Conservation (phyloP, 2,329 filamentous ascomycete species). For the Cordyceps javanica region DNA sequence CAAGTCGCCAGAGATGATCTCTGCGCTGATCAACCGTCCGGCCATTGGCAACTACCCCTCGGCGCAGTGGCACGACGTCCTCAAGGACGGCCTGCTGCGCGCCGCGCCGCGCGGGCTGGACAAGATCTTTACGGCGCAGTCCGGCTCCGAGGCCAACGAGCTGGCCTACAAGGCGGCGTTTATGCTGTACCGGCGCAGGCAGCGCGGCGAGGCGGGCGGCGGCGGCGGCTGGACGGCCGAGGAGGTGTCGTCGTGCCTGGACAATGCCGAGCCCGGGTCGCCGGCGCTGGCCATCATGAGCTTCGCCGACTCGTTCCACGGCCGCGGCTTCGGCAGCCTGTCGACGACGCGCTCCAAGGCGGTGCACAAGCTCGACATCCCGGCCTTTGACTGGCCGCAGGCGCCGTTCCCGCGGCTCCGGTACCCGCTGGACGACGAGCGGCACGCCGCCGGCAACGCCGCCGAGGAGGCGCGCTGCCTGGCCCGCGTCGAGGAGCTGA, state of each 20-base stretch:
- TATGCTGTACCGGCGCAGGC: conserved; percentile 68
- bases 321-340: conserved; percentile 70
- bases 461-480: conserved; percentile 67
- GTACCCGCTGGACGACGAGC: conserved; percentile 72
- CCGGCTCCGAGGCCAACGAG: conserved; percentile 79
- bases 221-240: conserved; percentile 68
- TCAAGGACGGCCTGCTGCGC: conserved; percentile 63
- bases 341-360: conserved; percentile 77
- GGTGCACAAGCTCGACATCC: conserved; percentile 82
- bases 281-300: conserved; percentile 72
- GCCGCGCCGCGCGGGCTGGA: conserved; percentile 69
- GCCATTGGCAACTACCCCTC: conserved; percentile 77
- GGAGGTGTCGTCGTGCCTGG: conserved; percentile 62
- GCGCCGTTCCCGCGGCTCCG: conserved; percentile 73
- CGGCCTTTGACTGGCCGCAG: conserved; percentile 83
- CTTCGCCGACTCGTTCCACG: conserved; percentile 74
- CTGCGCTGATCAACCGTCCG: conserved; percentile 69
- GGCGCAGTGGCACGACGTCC: conserved; percentile 65
- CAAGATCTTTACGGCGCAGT: conserved; percentile 75
- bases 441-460: conserved; percentile 61
- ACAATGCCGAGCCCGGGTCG: conserved; percentile 66
- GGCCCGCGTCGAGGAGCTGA: conserved; percentile 64
- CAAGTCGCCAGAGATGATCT: conserved; percentile 64
- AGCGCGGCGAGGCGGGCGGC: conserved; percentile 63
- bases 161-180: conserved; percentile 82